Conservation (phyloP, 768 basidiomycete genomes). For the Leccinum imitatum region DNA sequence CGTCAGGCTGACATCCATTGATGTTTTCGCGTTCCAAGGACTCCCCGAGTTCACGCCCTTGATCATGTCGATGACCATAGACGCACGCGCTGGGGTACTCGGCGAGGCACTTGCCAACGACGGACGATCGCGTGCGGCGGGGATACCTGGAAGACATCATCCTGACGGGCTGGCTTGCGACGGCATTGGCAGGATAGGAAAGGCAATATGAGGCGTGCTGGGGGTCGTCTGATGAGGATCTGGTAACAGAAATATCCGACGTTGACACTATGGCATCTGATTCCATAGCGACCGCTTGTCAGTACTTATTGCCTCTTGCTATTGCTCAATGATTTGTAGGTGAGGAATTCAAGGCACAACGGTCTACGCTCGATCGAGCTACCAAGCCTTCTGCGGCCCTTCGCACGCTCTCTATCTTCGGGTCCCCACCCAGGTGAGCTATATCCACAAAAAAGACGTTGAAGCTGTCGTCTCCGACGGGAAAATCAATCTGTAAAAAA, state of each 20-base stretch:
- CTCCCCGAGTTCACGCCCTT: constrained; percentile 84
- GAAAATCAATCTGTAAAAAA: too few relatives aligned
- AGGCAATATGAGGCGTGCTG: not conserved
- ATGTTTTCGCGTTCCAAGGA: constrained; percentile 49
- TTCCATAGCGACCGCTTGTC: constrained; percentile 2
- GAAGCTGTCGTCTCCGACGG: too few relatives aligned
- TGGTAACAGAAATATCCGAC: not conserved
- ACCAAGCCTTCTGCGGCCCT: too few relatives aligned
- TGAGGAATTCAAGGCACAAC: too few relatives aligned
- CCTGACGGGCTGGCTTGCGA: constrained; percentile 39
- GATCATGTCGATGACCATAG: constrained; percentile 41
- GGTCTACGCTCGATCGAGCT: too few relatives aligned
- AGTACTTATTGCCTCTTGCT: constrained; percentile 2
- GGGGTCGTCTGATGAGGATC: constrained; percentile 2
- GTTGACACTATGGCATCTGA: not conserved
- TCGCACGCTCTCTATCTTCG: too few relatives aligned
- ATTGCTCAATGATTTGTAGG: too few relatives aligned
- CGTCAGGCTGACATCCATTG: not conserved
- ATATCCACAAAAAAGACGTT: too few relatives aligned
- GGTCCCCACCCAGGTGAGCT: too few relatives aligned
- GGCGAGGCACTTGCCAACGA: constrained; percentile 36
- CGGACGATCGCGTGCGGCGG: constrained; percentile 37
- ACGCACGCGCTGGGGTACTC: constrained; percentile 52
- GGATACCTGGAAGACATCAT: constrained; percentile 25
- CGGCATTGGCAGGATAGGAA: constrained; percentile 43